Conservation (phyloP, 73 alveolate species). For the Paramecium pentaurelia region DNA sequence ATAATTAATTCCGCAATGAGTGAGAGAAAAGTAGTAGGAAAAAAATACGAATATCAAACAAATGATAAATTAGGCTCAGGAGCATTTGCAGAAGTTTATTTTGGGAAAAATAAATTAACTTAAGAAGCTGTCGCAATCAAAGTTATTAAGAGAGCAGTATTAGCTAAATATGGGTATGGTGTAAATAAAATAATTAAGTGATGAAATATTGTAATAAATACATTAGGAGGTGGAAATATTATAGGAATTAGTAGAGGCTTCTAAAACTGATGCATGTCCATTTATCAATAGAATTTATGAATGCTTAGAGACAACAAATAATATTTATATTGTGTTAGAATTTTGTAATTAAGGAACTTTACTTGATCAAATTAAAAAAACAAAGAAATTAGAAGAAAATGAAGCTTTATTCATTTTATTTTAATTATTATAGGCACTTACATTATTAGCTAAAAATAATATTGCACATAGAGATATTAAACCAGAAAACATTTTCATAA, state of each 20-base stretch:
- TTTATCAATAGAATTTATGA: conserved; percentile 53
- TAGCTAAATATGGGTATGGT: conserved; percentile 41
- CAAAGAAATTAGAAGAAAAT: neutral
- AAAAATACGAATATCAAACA: conserved; percentile 30
- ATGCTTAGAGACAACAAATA: conserved; percentile 49
- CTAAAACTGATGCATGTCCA: conserved; percentile 50
- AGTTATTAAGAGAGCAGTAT: conserved; percentile 14
- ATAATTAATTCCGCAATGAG: neutral
- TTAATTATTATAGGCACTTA: conserved; percentile 24
- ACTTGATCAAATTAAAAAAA: conserved; percentile 9
- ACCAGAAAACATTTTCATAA: conserved; percentile 50
- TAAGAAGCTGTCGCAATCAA: conserved; percentile 50
- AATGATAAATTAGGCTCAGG: conserved; percentile 39
- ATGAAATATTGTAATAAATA: conserved; percentile 31
- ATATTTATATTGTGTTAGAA: conserved; percentile 46
- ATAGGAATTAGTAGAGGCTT: neutral
- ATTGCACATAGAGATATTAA: conserved; percentile 54
- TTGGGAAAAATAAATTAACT: conserved; percentile 34
- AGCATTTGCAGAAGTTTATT: conserved; percentile 49
- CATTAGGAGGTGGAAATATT: conserved; percentile 17
- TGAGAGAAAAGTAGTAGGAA: neutral
- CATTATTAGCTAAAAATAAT: conserved; percentile 18
- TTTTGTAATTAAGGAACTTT: conserved; percentile 53
- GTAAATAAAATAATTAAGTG: neutral
- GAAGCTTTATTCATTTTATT: conserved; percentile 43